A percentile compares a stretch with the other conserved stretches of the same genome.
Conservation (phyloP, 129 eudicot genomes). For the Apium graveolens region DNA sequence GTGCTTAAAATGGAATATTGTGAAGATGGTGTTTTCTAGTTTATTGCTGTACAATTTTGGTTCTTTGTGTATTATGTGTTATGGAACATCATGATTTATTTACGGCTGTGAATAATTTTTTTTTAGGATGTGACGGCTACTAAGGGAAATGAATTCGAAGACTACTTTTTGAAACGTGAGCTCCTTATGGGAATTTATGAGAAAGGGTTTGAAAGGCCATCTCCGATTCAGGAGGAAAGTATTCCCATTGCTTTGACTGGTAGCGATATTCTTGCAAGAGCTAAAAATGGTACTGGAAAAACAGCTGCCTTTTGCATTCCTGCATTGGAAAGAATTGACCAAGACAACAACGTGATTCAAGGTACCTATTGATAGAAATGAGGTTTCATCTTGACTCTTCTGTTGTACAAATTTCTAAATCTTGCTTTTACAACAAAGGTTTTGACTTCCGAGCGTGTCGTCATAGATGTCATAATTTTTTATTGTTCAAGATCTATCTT, state of each 20-base stretch:
- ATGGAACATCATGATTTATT: not conserved
- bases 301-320: conserved; percentile 98
- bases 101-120: not conserved
- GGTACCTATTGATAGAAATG: conserved; percentile 38
- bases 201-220: conserved; percentile 96
- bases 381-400: conserved; percentile 38
- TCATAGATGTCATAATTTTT: too few species aligned
- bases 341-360: conserved; percentile 81
- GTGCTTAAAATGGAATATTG: not conserved
- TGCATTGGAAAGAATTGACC: conserved; percentile 94
- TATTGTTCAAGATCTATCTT: too few species aligned
- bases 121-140: conserved; percentile 96
- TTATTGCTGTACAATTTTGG: too few species aligned
- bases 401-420: not conserved
- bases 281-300: conserved; percentile 98
- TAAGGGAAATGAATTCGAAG: conserved; percentile 97
- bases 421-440: not conserved
- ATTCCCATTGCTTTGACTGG: conserved; percentile 97
- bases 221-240: conserved; percentile 99
- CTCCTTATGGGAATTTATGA: conserved; percentile 95
- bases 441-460: not conserved
- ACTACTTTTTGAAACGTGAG: conserved; percentile 93
- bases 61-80: not conserved
- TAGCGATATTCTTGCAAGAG: conserved; percentile 96
- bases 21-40: too few species aligned